Conservation (phyloP, 1,284 basidiomycete genomes). For the Cutaneotrichosporon sp. region DNA sequence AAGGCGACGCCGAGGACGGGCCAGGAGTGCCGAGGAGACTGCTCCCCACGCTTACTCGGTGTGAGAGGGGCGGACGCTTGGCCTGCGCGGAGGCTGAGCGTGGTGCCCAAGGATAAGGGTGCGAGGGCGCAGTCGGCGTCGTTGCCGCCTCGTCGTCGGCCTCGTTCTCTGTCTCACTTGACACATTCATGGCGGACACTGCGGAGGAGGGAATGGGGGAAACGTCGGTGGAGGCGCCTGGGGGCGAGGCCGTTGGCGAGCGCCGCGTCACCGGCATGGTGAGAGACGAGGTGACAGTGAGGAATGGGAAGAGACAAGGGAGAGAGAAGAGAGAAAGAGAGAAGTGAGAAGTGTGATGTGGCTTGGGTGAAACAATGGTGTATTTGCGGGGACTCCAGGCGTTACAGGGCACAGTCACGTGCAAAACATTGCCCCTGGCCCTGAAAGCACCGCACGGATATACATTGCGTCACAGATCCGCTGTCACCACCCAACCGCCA, state of each 20-base stretch:
- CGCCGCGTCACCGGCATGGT: not conserved
- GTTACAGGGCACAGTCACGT: no score
- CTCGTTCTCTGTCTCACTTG: not conserved
- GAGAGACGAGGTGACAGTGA: no score
- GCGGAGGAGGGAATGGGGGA: not conserved
- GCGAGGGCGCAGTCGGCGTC: not conserved
- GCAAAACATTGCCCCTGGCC: no score
- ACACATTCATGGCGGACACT: not conserved
- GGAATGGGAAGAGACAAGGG: not conserved
- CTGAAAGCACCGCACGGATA: no score
- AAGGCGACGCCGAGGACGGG: not conserved
- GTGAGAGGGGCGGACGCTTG: not conserved
- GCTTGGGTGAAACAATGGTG: no score
- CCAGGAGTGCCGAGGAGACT: not conserved
- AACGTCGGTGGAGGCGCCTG: not conserved
- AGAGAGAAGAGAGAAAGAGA: no score
- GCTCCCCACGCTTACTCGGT: constrained; percentile 1
- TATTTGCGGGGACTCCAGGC: no score
- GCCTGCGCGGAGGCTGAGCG: not conserved
- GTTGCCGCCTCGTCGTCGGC: not conserved
- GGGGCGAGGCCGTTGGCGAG: not conserved
- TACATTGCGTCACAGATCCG: no score
- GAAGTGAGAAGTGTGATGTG: no score
- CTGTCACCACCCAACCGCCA: no score
- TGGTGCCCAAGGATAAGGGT: not conserved